Evolutionary conservation across 495 filamentous ascomycete genomes (phyloP), one percentile per base, ranked within the genome.

Genomic region (Xylaria palmicola): DNA sequence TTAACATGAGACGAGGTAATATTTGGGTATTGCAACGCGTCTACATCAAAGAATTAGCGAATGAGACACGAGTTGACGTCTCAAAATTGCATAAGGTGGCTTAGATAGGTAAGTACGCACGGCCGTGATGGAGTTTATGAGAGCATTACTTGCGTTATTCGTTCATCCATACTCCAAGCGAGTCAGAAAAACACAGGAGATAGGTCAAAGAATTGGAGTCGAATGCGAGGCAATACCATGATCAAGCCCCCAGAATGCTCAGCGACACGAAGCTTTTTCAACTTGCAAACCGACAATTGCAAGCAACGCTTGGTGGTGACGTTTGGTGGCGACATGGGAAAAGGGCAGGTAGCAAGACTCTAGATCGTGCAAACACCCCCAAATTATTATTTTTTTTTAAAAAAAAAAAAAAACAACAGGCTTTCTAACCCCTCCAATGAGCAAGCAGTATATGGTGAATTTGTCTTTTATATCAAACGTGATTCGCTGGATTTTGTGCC

Each of bases 221-320:
- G 32, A 27, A 60, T 37, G 29, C 27, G 27, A 52, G 47, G 3
- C n/a, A 29, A 34, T 43, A n/a, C 36, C 37, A 51, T 52, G 57
- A 48, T 57, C 58, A 27, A 79, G 72, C 15, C 62, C 66, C 19
- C 10, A 63, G 41, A 65, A 60, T 78, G 74, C 32, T 73, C 71
- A 15, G 63, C 72, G 59, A 40, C 15, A 13, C 41, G 10, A 56
- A n/a, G n/a, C n/a, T n/a, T 44, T 32, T 43, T 17, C 24, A 17
- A 43, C 26, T 43, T 12, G 37, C 32, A 56, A 36, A 39, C 24
- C 20, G 8, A 34, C n/a, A 6, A 56, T 43, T 43, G 15, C 37
- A 44, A 34, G 41, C 27, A 57, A 36, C 22, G 41, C n/a, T 10
- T 19, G 6, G 17, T 20, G 9, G 34, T n/a, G 48, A 32, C 48